Evolutionary conservation across 495 filamentous ascomycete species (phyloP).

Genomic region (Tuber umbilicatum): DNA sequence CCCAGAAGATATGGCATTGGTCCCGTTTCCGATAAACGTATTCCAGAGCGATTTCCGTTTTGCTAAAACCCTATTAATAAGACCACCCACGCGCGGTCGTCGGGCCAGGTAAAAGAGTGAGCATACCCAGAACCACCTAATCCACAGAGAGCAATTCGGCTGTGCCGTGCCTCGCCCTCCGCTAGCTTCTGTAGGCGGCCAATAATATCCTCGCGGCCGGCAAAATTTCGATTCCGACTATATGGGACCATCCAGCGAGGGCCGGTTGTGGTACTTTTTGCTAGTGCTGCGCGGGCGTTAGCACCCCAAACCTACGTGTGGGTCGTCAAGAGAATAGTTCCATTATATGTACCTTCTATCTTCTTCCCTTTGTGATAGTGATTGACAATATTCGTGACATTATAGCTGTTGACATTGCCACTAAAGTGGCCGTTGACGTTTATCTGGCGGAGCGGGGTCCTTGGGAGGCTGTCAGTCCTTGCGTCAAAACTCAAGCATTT

Average conservation of each 20-base stretch:
- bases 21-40: constrained; percentile 40
- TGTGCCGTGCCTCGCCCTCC: neutral
- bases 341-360: neutral
- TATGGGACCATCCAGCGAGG: constrained; percentile 16
- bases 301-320: neutral
- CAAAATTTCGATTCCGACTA: constrained; percentile 10
- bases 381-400: neutral
- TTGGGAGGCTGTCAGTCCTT: neutral
- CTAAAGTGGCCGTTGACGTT: neutral
- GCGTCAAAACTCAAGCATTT: neutral
- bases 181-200: neutral
- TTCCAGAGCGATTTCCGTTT: constrained; percentile 50
- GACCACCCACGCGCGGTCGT: neutral
- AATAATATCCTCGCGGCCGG: constrained; percentile 9
- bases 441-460: neutral
- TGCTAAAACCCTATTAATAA: constrained; percentile 32
- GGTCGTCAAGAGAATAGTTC: neutral
- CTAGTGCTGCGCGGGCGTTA: neutral
- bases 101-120: neutral
- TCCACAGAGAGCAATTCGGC: constrained; percentile 16
- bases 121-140: constrained; percentile 20
- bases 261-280: neutral
- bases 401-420: neutral
- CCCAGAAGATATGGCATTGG: constrained; percentile 43
- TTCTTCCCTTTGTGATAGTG: neutral